Percentiles rank a stretch among this genome's conserved stretches.
phyloP scores from a whole-genome alignment of 768 basidiomycete species.

The Boletus rufocinnamomeus region DNA sequence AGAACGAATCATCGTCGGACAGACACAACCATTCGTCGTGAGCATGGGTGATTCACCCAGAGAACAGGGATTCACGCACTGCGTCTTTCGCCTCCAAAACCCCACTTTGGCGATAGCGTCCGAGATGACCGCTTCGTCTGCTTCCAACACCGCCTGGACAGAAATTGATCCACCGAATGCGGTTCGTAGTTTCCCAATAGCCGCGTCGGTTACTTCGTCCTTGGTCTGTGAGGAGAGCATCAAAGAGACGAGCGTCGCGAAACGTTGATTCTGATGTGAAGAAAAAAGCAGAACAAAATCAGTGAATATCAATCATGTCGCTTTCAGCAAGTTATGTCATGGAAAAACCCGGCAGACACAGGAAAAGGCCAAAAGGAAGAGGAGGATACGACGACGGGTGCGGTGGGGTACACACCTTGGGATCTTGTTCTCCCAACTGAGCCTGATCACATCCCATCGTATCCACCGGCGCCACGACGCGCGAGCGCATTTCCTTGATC shows the following conservation, averaged over 20 bases:
- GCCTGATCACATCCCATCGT: conserved; percentile 86
- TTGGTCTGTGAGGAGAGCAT: conserved; percentile 98
- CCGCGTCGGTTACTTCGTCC: conserved; percentile 83
- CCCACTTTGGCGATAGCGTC: conserved; percentile 87
- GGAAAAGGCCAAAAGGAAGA: neutral
- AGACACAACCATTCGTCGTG: neutral
- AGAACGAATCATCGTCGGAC: no score
- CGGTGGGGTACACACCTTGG: conserved; percentile 48
- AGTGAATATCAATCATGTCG: neutral
- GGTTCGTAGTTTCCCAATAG: conserved; percentile 69
- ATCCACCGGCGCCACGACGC: conserved; percentile 83
- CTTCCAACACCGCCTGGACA: conserved; percentile 65
- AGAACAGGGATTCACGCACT: conserved; percentile 44
- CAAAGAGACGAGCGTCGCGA: conserved; percentile 84
- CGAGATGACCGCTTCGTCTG: conserved; percentile 62
- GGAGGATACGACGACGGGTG: neutral
- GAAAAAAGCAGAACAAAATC: neutral
- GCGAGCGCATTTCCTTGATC: conserved; percentile 76
- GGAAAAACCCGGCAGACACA: neutral
- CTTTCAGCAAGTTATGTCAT: neutral
- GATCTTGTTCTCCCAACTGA: conserved; percentile 60
- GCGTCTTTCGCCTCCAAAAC: conserved; percentile 88
- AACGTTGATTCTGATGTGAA: conserved; percentile 65
- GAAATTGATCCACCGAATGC: conserved; percentile 81
- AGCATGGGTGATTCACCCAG: neutral